These are phyloP conservation scores for Globisporangium cylindrosporum DNA, from an alignment of 352 stramenopile species.

Conservation along the genomic window DNA sequence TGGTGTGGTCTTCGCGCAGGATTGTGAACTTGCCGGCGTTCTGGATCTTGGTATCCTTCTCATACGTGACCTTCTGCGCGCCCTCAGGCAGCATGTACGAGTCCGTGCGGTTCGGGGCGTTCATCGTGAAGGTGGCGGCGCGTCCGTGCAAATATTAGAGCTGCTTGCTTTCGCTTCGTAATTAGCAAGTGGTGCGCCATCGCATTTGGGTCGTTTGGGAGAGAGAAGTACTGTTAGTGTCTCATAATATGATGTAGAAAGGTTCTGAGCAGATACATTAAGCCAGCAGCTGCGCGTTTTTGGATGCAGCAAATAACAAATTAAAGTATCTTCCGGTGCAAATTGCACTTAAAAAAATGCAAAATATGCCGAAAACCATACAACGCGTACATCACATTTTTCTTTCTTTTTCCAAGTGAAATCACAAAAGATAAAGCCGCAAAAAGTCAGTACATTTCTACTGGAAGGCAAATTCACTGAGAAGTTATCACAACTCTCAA, in stretches of 20 bases:
- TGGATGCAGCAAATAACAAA: too few species aligned
- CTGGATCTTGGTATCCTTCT: constrained; percentile 95
- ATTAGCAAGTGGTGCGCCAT: neutral
- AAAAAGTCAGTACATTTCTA: too few species aligned
- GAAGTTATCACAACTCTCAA: too few species aligned
- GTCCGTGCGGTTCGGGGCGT: constrained; percentile 79
- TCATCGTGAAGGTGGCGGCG: constrained; percentile 41
- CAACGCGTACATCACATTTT: too few species aligned
- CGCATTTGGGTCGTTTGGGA: neutral
- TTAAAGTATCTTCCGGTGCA: too few species aligned
- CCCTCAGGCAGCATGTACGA: constrained; percentile 85
- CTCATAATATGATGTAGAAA: neutral
- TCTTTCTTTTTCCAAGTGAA: too few species aligned
- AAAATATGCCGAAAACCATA: too few species aligned
- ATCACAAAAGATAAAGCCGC: too few species aligned
- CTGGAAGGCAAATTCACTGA: too few species aligned
- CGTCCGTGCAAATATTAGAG: neutral
- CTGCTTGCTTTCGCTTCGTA: neutral
- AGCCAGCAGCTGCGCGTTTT: too few species aligned
- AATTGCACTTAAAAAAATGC: too few species aligned
- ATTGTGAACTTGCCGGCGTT: constrained; percentile 98
- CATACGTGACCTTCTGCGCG: constrained; percentile 92
- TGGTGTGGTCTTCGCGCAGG: constrained; percentile 98
- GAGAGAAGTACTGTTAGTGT: neutral
- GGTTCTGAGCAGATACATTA: too few species aligned